Conservation (phyloP, 2,329 filamentous ascomycete genomes). For the Talaromyces verruculosus region DNA sequence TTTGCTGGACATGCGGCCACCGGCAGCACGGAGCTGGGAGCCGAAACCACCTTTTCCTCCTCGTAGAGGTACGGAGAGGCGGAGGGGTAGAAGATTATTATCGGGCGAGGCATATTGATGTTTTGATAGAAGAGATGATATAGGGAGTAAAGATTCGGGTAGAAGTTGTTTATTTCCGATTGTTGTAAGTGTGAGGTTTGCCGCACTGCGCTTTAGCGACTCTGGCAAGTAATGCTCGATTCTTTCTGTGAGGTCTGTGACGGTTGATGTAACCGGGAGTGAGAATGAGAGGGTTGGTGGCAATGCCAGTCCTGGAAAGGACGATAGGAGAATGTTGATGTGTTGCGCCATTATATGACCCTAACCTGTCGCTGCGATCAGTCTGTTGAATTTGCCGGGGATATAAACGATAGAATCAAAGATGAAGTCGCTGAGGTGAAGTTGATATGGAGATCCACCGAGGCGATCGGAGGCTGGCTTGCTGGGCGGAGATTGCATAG, state of each 20-base stretch:
- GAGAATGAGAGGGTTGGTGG: constrained; percentile 82
- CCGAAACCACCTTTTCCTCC: constrained; percentile 98
- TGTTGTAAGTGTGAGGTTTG: constrained; percentile 73
- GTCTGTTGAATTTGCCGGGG: not conserved
- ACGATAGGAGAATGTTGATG: constrained; percentile 81
- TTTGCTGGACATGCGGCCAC: constrained; percentile 95
- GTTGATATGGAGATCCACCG: not conserved
- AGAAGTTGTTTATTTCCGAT: constrained; percentile 71
- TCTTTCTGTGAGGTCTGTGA: constrained; percentile 65
- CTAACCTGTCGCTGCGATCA: not conserved
- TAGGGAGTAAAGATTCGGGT: constrained; percentile 52
- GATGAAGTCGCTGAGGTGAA: not conserved
- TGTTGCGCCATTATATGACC: constrained; percentile 54
- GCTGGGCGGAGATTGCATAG: not conserved
- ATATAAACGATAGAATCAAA: not conserved
- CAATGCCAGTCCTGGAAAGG: constrained; percentile 77
- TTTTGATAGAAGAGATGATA: constrained; percentile 62
- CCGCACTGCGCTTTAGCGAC: constrained; percentile 56
- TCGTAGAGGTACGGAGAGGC: constrained; percentile 73
- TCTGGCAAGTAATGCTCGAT: constrained; percentile 59
- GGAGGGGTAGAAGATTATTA: constrained; percentile 72
- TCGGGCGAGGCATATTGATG: constrained; percentile 42
- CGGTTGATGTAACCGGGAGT: constrained; percentile 62
- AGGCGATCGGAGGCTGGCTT: constrained; percentile 10
- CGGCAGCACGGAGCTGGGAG: constrained; percentile 91